Conservation (phyloP, 116 monocot genomes). For the Zostera marina region DNA sequence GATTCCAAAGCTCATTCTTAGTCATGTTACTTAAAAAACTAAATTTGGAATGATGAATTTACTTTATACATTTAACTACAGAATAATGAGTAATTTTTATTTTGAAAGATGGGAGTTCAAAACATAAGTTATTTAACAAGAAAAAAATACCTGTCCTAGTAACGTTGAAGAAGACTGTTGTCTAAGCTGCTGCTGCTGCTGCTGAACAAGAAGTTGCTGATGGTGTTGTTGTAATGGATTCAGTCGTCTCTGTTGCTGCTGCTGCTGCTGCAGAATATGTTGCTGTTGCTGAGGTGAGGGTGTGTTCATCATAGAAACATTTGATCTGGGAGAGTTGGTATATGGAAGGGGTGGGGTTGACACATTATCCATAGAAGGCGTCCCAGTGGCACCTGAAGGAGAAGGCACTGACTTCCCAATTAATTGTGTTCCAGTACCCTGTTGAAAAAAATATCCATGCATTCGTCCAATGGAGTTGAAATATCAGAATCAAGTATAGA, state of each 20-base stretch:
- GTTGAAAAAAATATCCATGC: constrained; percentile 2
- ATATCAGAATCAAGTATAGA: too few relatives aligned
- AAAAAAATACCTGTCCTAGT: constrained; percentile 42
- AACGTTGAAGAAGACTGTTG: constrained; percentile 40
- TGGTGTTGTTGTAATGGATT: constrained; percentile 59
- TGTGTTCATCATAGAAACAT: constrained; percentile 74
- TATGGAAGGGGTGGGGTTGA: constrained; percentile 76
- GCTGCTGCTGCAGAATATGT: constrained; percentile 29
- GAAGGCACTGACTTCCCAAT: constrained; percentile 64
- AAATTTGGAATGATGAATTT: too few relatives aligned
- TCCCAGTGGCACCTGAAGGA: constrained; percentile 31
- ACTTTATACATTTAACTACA: too few relatives aligned
- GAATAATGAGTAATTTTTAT: too few relatives aligned
- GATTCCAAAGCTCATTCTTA: too few relatives aligned
- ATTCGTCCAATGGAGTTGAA: neutral
- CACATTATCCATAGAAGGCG: constrained; percentile 56
- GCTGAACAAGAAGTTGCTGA: constrained; percentile 49
- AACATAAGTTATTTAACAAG: too few relatives aligned
- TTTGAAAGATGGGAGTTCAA: neutral
- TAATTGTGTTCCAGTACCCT: constrained; percentile 61
- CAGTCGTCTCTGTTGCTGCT: constrained; percentile 55
- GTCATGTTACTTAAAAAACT: too few relatives aligned
- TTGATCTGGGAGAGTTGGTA: constrained; percentile 79
- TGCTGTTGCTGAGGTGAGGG: constrained; percentile 79
- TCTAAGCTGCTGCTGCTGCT: constrained; percentile 69